Evolutionary conservation across 345 rosid species (phyloP).

Genomic region (Mangifera indica): DNA sequence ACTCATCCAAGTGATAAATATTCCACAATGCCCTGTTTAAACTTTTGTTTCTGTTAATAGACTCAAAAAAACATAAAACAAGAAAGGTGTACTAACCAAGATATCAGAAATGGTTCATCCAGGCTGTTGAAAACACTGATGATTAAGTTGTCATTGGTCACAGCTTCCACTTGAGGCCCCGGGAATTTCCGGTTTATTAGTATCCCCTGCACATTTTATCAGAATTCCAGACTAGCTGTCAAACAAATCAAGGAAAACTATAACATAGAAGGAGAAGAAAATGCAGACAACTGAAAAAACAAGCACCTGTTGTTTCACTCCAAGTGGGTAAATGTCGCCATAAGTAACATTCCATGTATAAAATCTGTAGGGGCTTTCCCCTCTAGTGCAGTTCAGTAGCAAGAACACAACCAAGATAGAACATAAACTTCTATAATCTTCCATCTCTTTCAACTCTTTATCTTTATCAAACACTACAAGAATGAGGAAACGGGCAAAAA

Average conservation of each 20-base stretch:
- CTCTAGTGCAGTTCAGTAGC: slow-evolving; percentile 30
- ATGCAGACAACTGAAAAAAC: background rate
- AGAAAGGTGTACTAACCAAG: slow-evolving; percentile 60
- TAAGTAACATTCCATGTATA: slow-evolving; percentile 65
- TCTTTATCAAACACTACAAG: background rate
- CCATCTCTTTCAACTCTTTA: slow-evolving; percentile 30
- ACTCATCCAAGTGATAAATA: background rate
- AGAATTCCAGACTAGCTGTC: background rate
- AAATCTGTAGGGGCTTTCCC: slow-evolving; percentile 64
- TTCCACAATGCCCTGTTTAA: background rate
- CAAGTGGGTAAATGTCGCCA: slow-evolving; percentile 71
- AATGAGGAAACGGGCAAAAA: slow-evolving; percentile 18
- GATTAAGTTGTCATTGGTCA: slow-evolving; percentile 85
- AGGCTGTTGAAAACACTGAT: slow-evolving; percentile 80
- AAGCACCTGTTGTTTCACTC: slow-evolving; percentile 57
- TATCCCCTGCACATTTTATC: slow-evolving; percentile 59
- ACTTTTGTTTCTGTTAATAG: background rate
- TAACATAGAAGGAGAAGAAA: background rate
- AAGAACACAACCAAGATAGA: slow-evolving; percentile 17
- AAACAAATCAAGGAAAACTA: background rate
- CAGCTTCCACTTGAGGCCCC: slow-evolving; percentile 81
- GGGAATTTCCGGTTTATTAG: slow-evolving; percentile 91
- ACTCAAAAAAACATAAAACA: background rate
- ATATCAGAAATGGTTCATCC: slow-evolving; percentile 84
- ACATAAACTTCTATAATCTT: slow-evolving; percentile 17